These are phyloP conservation scores for Vaccinium macrocarpon DNA, from an alignment of 148 eudicot species.

Conservation along the genomic window DNA sequence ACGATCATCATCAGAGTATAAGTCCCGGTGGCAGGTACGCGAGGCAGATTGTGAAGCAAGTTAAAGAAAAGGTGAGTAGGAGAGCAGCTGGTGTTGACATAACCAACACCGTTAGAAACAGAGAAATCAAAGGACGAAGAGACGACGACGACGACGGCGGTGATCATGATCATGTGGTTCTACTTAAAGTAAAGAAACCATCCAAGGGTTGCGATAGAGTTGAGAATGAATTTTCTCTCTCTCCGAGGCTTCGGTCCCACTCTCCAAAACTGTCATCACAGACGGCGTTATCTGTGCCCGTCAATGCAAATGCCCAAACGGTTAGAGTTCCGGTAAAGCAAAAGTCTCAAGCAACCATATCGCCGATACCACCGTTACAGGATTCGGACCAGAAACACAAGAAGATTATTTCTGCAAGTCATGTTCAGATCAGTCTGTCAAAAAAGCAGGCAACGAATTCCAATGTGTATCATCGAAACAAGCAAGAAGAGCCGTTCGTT, in stretches of 20 bases:
- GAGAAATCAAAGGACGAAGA: conserved; percentile 33
- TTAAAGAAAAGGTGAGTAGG: conserved; percentile 54
- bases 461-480: conserved; percentile 38
- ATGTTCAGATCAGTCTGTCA: not conserved
- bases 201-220: conserved; percentile 4
- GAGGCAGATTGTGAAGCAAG: conserved; percentile 67
- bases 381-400: conserved; percentile 11
- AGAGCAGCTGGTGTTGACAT: conserved; percentile 61
- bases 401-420: conserved; percentile 13
- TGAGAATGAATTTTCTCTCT: too few relatives aligned
- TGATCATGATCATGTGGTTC: conserved; percentile 26
- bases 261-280: conserved; percentile 19
- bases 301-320: not conserved
- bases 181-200: conserved; percentile 40
- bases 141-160: not conserved
- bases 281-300: not conserved
- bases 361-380: not conserved
- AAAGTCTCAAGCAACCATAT: not conserved
- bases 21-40: conserved; percentile 53
- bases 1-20: conserved; percentile 33
- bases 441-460: conserved; percentile 19
- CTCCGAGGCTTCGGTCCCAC: not conserved
- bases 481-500: conserved; percentile 68
- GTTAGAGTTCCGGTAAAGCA: not conserved
- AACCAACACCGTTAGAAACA: conserved; percentile 45